These are phyloP conservation scores for Dioscorea dumetorum DNA, from an alignment of 106 monocot species.

Conservation along the genomic window DNA sequence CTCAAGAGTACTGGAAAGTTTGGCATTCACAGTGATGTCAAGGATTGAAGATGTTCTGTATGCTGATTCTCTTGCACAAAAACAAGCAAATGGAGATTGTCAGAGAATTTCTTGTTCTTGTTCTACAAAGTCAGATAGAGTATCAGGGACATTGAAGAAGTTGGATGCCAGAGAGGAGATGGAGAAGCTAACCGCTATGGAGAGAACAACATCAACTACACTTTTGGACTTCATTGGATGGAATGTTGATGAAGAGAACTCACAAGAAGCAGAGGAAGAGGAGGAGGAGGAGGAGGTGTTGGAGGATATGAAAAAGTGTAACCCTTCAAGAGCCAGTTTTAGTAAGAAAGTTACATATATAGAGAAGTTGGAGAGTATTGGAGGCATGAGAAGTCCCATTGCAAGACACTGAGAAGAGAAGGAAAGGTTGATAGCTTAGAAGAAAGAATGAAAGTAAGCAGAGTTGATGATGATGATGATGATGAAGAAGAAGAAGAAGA, in stretches of 20 bases:
- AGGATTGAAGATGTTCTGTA: constrained; percentile 81
- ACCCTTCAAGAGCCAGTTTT: constrained; percentile 16
- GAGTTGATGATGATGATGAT: too few relatives aligned
- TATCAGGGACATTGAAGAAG: constrained; percentile 24
- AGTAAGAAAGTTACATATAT: constrained; percentile 48
- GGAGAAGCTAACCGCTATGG: constrained; percentile 48
- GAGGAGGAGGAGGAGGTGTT: constrained; percentile 14
- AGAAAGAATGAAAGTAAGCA: too few relatives aligned
- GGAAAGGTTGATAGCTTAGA: too few relatives aligned
- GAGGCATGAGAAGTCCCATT: constrained; percentile 54
- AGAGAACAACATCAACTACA: constrained; percentile 56
- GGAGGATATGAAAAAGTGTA: constrained; percentile 15
- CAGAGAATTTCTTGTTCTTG: constrained; percentile 9
- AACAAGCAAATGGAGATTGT: constrained; percentile 25
- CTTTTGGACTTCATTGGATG: constrained; percentile 91
- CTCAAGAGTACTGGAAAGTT: constrained; percentile 74
- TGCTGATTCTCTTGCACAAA: constrained; percentile 41
- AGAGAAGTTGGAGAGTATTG: constrained; percentile 48
- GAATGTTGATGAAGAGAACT: constrained; percentile 40
- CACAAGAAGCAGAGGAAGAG: not conserved
- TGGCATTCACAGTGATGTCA: constrained; percentile 85
- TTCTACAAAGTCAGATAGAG: not conserved
- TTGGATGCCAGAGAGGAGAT: constrained; percentile 54
- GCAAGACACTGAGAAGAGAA: constrained; percentile 32
- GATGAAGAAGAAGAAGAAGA: too few relatives aligned